Conservation (phyloP, 306 rosid genomes). For the Malus sieversii region DNA sequence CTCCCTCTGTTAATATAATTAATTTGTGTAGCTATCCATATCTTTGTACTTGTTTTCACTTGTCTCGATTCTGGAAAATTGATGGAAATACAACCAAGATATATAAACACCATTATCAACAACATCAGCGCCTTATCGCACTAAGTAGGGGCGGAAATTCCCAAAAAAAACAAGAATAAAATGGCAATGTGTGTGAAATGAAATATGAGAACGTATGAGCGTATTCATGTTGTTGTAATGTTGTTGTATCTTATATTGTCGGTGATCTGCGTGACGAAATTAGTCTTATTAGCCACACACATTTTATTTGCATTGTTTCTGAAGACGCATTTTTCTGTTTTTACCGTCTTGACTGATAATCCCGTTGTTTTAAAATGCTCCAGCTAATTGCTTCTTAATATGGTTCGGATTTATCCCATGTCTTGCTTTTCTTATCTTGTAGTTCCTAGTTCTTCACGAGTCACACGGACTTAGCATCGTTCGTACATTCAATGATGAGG, state of each 20-base stretch:
- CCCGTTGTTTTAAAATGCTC: not conserved
- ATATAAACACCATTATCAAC: not conserved
- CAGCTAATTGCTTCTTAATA: not conserved
- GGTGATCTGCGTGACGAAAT: not conserved
- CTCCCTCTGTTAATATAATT: conserved; percentile 3
- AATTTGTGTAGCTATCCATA: conserved; percentile 7
- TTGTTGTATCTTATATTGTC: not conserved
- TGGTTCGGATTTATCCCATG: not conserved
- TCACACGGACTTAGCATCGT: too few relatives aligned
- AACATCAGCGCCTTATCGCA: too few relatives aligned
- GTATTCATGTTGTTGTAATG: not conserved
- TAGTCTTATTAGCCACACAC: not conserved
- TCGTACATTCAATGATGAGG: too few relatives aligned
- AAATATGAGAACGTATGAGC: not conserved
- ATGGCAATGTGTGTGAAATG: too few relatives aligned
- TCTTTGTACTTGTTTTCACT: conserved; percentile 12
- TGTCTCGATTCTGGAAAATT: conserved; percentile 1
- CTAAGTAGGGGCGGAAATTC: not conserved
- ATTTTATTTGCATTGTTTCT: not conserved
- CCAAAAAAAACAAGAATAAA: too few relatives aligned
- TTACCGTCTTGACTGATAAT: not conserved
- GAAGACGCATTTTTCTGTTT: not conserved
- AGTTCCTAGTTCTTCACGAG: not conserved
- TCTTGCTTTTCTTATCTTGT: not conserved
- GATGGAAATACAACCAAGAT: not conserved